These are phyloP conservation scores for Antrodiella citrinella DNA, from an alignment of 768 basidiomycete genomes.

Conservation along the genomic window DNA sequence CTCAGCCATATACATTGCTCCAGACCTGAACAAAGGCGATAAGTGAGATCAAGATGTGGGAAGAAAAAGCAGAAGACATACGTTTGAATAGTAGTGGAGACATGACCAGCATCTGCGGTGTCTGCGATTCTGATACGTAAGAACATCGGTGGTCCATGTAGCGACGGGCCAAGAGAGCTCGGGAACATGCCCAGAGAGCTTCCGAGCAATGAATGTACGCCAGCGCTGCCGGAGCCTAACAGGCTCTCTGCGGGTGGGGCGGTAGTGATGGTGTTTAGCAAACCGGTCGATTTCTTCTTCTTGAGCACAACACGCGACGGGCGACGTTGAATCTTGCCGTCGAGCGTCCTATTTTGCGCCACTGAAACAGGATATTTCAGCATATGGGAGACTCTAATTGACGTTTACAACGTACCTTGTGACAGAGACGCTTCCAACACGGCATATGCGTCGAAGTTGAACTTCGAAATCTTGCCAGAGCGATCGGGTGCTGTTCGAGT, in stretches of 20 bases:
- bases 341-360: constrained; percentile 73
- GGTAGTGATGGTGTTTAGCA: constrained; percentile 24
- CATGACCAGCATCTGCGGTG: constrained; percentile 73
- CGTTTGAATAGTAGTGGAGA: constrained; percentile 89
- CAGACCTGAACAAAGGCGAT: constrained; percentile 40
- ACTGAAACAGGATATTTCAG: constrained; percentile 27
- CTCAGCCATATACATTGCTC: constrained; percentile 97
- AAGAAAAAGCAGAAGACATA: constrained; percentile 32
- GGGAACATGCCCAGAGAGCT: constrained; percentile 37
- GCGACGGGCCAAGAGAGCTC: constrained; percentile 61
- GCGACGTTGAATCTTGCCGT: constrained; percentile 73
- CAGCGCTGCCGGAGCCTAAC: constrained; percentile 33
- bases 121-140: constrained; percentile 77
- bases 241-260: constrained; percentile 4
- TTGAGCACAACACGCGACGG: constrained; percentile 64
- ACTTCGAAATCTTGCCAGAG: constrained; percentile 76
- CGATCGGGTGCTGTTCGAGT: constrained; percentile 94
- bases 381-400: not conserved
- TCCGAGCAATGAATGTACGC: constrained; percentile 18
- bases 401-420: constrained; percentile 44
- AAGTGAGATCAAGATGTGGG: not conserved
- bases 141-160: constrained; percentile 75
- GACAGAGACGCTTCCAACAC: constrained; percentile 66
- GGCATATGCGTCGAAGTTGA: constrained; percentile 86
- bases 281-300: constrained; percentile 49